Evolutionary conservation across 2,329 filamentous ascomycete genomes (phyloP).

Genomic region (Colletotrichum somersetense): DNA sequence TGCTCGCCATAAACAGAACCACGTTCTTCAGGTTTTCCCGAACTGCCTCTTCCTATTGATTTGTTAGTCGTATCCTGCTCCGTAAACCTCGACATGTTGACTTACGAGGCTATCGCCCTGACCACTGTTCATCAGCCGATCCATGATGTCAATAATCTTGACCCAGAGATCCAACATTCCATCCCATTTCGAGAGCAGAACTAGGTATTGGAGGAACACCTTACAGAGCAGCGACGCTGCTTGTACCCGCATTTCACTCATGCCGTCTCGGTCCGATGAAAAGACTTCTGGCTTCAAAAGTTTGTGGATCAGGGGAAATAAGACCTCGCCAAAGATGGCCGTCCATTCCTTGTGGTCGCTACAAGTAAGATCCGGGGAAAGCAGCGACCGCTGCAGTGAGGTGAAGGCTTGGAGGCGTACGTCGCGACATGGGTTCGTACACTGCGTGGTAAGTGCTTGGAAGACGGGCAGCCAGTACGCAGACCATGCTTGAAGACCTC

Average conservation of each 20-base stretch:
- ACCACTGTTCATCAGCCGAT: slow-evolving; percentile 94
- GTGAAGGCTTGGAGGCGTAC: slow-evolving; percentile 91
- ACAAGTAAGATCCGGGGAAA: slow-evolving; percentile 87
- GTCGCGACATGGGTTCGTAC: slow-evolving; percentile 93
- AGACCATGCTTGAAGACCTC: slow-evolving; percentile 80
- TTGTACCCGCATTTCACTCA: slow-evolving; percentile 95
- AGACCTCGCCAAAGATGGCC: slow-evolving; percentile 91
- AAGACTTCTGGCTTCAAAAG: slow-evolving; percentile 96
- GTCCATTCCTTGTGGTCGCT: slow-evolving; percentile 92
- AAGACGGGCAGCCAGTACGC: slow-evolving; percentile 98
- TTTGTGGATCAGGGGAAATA: slow-evolving; percentile 90
- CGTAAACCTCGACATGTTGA: slow-evolving; percentile 43
- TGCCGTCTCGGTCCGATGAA: slow-evolving; percentile 88
- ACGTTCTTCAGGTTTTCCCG: slow-evolving; percentile 97
- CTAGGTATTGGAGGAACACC: slow-evolving; percentile 94
- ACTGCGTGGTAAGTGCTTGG: slow-evolving; percentile 87
- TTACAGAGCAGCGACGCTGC: slow-evolving; percentile 92
- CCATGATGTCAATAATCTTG: slow-evolving; percentile 92
- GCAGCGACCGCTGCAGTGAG: slow-evolving; percentile 84
- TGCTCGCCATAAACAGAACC: slow-evolving; percentile 92
- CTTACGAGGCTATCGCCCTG: slow-evolving; percentile 89
- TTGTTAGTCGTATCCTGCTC: slow-evolving; percentile 12
- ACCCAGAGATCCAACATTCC: slow-evolving; percentile 94
- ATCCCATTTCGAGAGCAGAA: slow-evolving; percentile 85
- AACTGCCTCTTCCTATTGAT: slow-evolving; percentile 85